Evolutionary conservation across 768 basidiomycete genomes (phyloP).

Genomic region (Trametes cinnabarina): DNA sequence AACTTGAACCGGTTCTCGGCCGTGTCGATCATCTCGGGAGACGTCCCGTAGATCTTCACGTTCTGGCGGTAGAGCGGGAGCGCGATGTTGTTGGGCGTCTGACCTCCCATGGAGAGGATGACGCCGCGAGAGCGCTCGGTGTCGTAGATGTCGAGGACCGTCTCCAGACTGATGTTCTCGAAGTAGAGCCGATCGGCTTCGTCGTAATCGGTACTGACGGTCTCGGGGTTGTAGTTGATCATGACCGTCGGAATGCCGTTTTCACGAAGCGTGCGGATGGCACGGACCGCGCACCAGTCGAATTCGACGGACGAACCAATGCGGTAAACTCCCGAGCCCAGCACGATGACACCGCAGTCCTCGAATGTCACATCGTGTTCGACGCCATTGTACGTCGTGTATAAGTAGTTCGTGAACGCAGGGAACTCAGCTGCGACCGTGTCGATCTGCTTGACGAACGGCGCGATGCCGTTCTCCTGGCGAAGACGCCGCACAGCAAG

Average conservation of each 20-base stretch:
- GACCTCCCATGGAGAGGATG: conserved; percentile 97
- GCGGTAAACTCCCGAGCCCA: conserved; percentile 97
- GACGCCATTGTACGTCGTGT: conserved; percentile 95
- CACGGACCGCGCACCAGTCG: conserved; percentile 98
- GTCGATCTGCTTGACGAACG: conserved; percentile 98
- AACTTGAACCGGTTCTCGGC: conserved; percentile 99
- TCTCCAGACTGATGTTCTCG: conserved; percentile 96
- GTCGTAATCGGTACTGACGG: conserved; percentile 98
- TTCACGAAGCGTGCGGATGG: conserved; percentile 94
- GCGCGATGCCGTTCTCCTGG: conserved; percentile 77
- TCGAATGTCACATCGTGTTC: conserved; percentile 89
- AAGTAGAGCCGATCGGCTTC: conserved; percentile 98
- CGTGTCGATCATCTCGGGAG: conserved; percentile 99
- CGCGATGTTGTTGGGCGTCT: conserved; percentile 98
- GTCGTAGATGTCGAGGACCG: conserved; percentile 96
- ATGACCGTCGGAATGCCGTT: conserved; percentile 93
- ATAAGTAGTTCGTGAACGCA: conserved; percentile 97
- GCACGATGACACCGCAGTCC: conserved; percentile 93
- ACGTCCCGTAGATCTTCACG: conserved; percentile 97
- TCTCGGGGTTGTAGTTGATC: conserved; percentile 99
- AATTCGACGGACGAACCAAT: conserved; percentile 99
- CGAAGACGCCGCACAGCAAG: conserved; percentile 89
- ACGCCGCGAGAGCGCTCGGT: conserved; percentile 84
- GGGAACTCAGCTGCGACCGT: conserved; percentile 99
- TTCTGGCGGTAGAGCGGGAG: conserved; percentile 94